Evolutionary conservation across 2,329 filamentous ascomycete species (phyloP).

Genomic region (Penicillium griseofulvum): DNA sequence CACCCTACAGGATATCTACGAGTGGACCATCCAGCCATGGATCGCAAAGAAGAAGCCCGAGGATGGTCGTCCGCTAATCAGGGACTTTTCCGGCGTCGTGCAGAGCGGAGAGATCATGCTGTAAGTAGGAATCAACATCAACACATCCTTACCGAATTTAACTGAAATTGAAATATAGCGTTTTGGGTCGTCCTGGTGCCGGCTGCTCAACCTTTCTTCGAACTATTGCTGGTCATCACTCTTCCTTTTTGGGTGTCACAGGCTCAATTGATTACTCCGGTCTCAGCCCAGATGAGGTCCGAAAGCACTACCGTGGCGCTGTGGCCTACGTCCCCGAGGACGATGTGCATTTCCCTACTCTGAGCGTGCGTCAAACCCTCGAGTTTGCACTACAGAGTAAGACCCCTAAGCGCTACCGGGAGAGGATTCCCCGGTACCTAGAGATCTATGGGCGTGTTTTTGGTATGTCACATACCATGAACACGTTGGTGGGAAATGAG

Average conservation of each 20-base stretch:
- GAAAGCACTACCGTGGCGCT: slow-evolving; percentile 64
- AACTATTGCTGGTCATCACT: slow-evolving; percentile 64
- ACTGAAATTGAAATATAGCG: slow-evolving; percentile 29
- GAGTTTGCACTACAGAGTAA: slow-evolving; percentile 69
- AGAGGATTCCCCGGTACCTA: slow-evolving; percentile 63
- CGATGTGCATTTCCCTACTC: slow-evolving; percentile 65
- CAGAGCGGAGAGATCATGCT: slow-evolving; percentile 67
- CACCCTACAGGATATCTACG: slow-evolving; percentile 65
- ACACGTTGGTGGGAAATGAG: slow-evolving; percentile 62
- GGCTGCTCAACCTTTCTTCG: slow-evolving; percentile 73
- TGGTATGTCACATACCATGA: slow-evolving; percentile 67
- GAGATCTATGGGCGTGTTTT: slow-evolving; percentile 69
- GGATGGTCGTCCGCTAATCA: slow-evolving; percentile 54
- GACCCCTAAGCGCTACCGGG: slow-evolving; percentile 60
- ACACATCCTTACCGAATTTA: not conserved
- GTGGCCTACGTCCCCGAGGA: slow-evolving; percentile 72
- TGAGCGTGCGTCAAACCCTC: slow-evolving; percentile 71
- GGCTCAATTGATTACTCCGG: slow-evolving; percentile 69
- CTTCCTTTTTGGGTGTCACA: slow-evolving; percentile 60
- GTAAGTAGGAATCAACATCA: slow-evolving; percentile 13
- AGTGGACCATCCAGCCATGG: slow-evolving; percentile 53
- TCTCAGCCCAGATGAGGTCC: slow-evolving; percentile 61
- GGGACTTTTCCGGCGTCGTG: slow-evolving; percentile 65
- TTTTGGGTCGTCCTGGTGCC: slow-evolving; percentile 65
- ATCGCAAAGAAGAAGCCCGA: slow-evolving; percentile 44